Percentiles rank a stretch among this genome's conserved stretches.
Evolutionary conservation across 2,329 filamentous ascomycete species (phyloP).

Genomic region (Geoglossum cookeanum): DNA sequence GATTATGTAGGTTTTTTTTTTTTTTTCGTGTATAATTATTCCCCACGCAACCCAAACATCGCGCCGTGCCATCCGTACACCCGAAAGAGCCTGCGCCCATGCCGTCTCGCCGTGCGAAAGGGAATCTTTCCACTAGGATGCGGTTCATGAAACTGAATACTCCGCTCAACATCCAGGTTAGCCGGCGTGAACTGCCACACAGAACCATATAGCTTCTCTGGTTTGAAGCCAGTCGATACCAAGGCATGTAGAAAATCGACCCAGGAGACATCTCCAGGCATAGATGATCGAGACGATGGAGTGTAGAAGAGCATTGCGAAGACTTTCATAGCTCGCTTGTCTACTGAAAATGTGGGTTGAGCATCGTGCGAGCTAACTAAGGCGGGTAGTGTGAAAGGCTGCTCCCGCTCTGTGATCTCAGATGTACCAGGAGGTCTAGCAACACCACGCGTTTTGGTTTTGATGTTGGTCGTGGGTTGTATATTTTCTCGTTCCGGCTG

Average conservation of each 20-base stretch:
- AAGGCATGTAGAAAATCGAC: conserved; percentile 34
- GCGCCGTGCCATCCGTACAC: conserved; percentile 31
- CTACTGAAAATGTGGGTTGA: conserved; percentile 17
- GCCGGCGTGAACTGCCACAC: conserved; percentile 38
- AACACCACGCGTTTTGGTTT: conserved; percentile 13
- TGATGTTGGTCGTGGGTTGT: conserved; percentile 10
- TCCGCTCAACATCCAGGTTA: conserved; percentile 23
- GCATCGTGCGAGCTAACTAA: too few species aligned
- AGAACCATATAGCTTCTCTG: conserved; percentile 39
- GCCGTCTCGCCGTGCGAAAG: conserved; percentile 25
- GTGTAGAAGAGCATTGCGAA: conserved; percentile 23
- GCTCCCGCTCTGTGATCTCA: too few species aligned
- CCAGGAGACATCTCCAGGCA: conserved; percentile 32
- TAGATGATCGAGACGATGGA: conserved; percentile 18
- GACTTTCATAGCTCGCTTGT: conserved; percentile 23
- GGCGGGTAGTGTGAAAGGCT: too few species aligned
- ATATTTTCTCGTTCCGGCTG: conserved; percentile 6
- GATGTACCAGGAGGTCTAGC: neutral
- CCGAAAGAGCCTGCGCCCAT: conserved; percentile 29
- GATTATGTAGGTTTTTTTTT: too few species aligned
- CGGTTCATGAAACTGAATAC: conserved; percentile 42
- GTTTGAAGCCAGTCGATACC: conserved; percentile 28
- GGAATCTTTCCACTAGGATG: conserved; percentile 35
- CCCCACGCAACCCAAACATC: too few species aligned
- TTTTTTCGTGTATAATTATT: too few species aligned